Evolutionary conservation across 164 flowering plant species (phyloP).

Genomic region (Tinospora cordifolia): DNA sequence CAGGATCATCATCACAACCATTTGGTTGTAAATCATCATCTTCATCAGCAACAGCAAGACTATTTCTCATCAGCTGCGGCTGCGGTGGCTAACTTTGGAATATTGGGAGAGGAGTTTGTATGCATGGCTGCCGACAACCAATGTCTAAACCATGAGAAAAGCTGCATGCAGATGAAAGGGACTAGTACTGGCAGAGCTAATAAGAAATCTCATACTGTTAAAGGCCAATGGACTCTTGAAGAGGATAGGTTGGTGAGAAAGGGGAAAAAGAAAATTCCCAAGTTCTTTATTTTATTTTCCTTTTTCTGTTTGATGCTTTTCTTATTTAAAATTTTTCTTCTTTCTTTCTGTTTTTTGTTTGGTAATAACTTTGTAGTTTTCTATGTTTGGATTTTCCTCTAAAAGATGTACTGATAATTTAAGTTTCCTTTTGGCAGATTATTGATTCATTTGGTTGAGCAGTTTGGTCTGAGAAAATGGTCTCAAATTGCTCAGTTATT

Average conservation of each 20-base stretch:
- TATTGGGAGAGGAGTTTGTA: conserved; percentile 41
- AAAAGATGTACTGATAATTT: not conserved
- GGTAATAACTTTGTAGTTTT: not conserved
- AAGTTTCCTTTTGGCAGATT: conserved; percentile 27
- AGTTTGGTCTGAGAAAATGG: conserved; percentile 39
- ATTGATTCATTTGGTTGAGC: conserved; percentile 31
- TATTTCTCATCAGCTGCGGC: not conserved
- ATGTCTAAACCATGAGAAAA: conserved; percentile 10
- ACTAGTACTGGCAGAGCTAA: conserved; percentile 21
- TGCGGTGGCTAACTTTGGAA: conserved; percentile 21
- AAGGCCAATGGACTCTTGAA: conserved; percentile 79
- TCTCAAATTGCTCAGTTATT: conserved; percentile 36
- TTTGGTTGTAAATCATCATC: not conserved
- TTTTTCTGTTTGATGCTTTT: not conserved
- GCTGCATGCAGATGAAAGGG: conserved; percentile 15
- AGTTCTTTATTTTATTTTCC: not conserved
- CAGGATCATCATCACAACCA: conserved; percentile 6
- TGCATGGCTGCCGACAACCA: conserved; percentile 32
- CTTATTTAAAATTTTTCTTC: not conserved
- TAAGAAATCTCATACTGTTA: conserved; percentile 38
- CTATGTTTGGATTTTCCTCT: not conserved
- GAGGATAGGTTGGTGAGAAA: conserved; percentile 62
- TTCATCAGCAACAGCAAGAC: too few relatives aligned
- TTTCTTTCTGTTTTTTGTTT: not conserved
- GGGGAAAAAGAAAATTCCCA: not conserved